A percentile compares a stretch with the other conserved stretches of the same genome.
phyloP scores from a whole-genome alignment of 805 yeast species.

The Schwanniomyces polymorphus region DNA sequence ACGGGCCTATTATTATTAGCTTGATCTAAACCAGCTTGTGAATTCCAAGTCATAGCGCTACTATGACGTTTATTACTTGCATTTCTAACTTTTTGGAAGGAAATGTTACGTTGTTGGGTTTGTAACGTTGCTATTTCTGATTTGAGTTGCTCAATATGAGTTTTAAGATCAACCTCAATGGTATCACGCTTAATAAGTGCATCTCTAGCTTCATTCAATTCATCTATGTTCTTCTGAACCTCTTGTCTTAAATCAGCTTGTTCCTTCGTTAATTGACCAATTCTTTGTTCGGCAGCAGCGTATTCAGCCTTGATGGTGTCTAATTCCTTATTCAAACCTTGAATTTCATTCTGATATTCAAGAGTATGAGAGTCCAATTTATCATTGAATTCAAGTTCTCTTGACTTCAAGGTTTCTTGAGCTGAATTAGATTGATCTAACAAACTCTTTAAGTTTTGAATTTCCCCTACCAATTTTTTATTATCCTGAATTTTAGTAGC shows the following conservation, averaged over 20 bases:
- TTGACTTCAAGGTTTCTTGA: constrained; percentile 53
- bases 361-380: constrained; percentile 44
- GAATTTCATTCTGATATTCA: constrained; percentile 51
- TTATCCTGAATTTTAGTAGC: constrained; percentile 81
- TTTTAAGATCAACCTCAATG: constrained; percentile 65
- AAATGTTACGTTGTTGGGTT: constrained; percentile 31
- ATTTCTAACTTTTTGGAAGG: constrained; percentile 29
- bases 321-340: constrained; percentile 55
- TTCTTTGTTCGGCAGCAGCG: constrained; percentile 55
- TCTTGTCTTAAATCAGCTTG: constrained; percentile 66
- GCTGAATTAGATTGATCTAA: constrained; percentile 55
- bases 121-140: constrained; percentile 50
- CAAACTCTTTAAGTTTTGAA: constrained; percentile 43
- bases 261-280: constrained; percentile 58
- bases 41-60: constrained; percentile 37
- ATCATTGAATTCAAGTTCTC: constrained; percentile 54
- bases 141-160: constrained; percentile 57
- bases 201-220: constrained; percentile 59
- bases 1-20: constrained; percentile 51
- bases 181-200: constrained; percentile 59
- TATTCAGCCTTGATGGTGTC: constrained; percentile 54
- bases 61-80: constrained; percentile 41
- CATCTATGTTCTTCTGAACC: constrained; percentile 59
- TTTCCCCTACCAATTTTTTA: constrained; percentile 63
- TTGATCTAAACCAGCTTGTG: constrained; percentile 35